Evolutionary conservation across 441 rosid genomes (phyloP).

Genomic region (Geranium incanum): DNA sequence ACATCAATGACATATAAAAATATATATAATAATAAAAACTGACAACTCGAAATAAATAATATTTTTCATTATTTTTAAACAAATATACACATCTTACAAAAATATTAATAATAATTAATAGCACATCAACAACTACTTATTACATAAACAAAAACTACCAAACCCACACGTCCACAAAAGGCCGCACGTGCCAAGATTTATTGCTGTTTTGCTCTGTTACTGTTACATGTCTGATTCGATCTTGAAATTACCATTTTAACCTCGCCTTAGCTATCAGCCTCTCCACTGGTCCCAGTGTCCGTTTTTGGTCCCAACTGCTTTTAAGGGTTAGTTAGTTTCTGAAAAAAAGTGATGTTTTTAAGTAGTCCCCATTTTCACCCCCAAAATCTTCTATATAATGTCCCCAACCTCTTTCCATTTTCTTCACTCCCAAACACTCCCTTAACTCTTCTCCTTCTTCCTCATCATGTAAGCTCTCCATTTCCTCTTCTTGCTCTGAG

Average conservation of each 20-base stretch:
- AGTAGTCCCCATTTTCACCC: not conserved
- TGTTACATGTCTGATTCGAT: no score
- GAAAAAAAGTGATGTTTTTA: not conserved
- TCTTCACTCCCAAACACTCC: not conserved
- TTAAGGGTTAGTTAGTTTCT: constrained; percentile 1
- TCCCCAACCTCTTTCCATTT: not conserved
- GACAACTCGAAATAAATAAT: no score
- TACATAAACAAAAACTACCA: not conserved
- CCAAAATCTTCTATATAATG: not conserved
- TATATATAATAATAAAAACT: no score
- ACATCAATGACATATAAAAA: no score
- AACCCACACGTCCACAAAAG: not conserved
- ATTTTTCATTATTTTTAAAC: no score
- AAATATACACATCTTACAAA: not conserved
- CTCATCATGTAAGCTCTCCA: not conserved
- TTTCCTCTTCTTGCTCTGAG: not conserved
- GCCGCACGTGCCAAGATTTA: not conserved
- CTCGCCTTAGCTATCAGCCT: not conserved
- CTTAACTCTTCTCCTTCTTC: not conserved
- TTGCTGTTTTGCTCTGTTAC: not conserved
- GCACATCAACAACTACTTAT: no score
- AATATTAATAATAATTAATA: no score
- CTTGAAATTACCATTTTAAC: not conserved
- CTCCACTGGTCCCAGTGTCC: not conserved
- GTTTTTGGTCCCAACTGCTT: not conserved